Conservation (phyloP, 2,329 filamentous ascomycete genomes). For the Niveomyces coronatus region DNA sequence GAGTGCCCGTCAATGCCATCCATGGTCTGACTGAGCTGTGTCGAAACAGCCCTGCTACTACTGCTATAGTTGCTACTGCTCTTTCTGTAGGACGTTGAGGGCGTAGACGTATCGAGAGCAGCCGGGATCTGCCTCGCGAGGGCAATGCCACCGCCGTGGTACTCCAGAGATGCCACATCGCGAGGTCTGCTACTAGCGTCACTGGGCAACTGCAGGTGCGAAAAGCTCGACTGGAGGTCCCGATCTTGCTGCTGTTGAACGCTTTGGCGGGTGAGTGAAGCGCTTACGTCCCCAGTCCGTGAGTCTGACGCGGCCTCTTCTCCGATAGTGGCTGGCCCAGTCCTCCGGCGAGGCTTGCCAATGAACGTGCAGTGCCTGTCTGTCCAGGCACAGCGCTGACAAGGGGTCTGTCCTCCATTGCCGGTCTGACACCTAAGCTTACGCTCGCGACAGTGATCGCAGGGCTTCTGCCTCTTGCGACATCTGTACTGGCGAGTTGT, state of each 20-base stretch:
- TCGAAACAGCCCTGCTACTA: constrained; percentile 3
- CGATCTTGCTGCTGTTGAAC: too few relatives aligned
- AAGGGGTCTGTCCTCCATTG: constrained; percentile 1
- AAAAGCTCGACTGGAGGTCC: too few relatives aligned
- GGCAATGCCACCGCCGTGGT: too few relatives aligned
- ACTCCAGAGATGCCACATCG: too few relatives aligned
- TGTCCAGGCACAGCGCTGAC: constrained; percentile 7
- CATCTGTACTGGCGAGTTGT: constrained; percentile 10
- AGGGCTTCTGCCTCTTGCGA: constrained; percentile 10
- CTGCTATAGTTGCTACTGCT: too few relatives aligned
- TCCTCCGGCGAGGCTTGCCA: constrained; percentile 8
- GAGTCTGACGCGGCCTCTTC: too few relatives aligned
- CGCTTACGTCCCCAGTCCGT: too few relatives aligned
- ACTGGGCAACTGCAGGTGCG: too few relatives aligned
- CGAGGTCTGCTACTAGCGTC: too few relatives aligned
- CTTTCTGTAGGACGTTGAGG: not conserved
- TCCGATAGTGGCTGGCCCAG: not conserved
- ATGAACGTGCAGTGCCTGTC: constrained; percentile 10
- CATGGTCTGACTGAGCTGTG: constrained; percentile 14
- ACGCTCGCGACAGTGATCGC: constrained; percentile 9
- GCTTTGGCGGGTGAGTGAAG: too few relatives aligned
- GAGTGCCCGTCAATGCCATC: constrained; percentile 20
- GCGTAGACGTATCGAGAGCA: constrained; percentile 5
- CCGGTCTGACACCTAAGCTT: constrained; percentile 12
- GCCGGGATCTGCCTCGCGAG: too few relatives aligned